These are phyloP conservation scores for Scopulariopsis brevicaulis DNA, from an alignment of 2,329 filamentous ascomycete genomes.

Conservation along the genomic window DNA sequence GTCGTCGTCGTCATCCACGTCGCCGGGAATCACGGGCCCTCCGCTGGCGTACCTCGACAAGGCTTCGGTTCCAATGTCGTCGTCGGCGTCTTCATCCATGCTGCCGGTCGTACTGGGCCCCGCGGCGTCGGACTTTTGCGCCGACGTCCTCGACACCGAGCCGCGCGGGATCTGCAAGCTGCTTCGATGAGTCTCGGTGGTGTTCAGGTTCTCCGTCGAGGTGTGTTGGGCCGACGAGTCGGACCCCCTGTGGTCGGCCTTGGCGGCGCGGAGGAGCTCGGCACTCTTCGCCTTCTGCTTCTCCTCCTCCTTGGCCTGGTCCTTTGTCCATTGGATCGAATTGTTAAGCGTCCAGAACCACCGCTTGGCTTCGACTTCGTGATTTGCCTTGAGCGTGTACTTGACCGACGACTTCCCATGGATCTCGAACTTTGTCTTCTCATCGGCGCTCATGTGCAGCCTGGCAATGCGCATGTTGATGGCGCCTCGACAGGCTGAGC, in stretches of 20 bases:
- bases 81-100: conserved; percentile 39
- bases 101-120: conserved; percentile 35
- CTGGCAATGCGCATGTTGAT: conserved; percentile 98
- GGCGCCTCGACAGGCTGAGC: conserved; percentile 88
- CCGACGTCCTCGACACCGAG: conserved; percentile 10
- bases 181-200: conserved; percentile 29
- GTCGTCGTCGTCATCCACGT: conserved; percentile 50
- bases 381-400: conserved; percentile 94
- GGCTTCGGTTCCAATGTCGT: conserved; percentile 33
- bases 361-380: conserved; percentile 93
- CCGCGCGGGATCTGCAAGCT: conserved; percentile 30
- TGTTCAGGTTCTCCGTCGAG: conserved; percentile 40
- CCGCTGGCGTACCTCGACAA: conserved; percentile 23
- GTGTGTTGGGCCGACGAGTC: conserved; percentile 32
- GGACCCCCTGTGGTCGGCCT: conserved; percentile 57
- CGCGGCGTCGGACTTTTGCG: conserved; percentile 8
- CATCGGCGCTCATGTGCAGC: conserved; percentile 90
- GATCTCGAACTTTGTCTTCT: conserved; percentile 97
- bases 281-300: conserved; percentile 62
- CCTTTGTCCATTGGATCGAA: conserved; percentile 96
- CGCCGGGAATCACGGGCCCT: conserved; percentile 21
- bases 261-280: conserved; percentile 67
- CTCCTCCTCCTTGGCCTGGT: conserved; percentile 88
- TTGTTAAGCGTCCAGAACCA: conserved; percentile 99
- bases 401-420: conserved; percentile 97